These are phyloP conservation scores for Tardiomyces depauwii DNA, from an alignment of 1,139 yeast species.

Conservation along the genomic window DNA sequence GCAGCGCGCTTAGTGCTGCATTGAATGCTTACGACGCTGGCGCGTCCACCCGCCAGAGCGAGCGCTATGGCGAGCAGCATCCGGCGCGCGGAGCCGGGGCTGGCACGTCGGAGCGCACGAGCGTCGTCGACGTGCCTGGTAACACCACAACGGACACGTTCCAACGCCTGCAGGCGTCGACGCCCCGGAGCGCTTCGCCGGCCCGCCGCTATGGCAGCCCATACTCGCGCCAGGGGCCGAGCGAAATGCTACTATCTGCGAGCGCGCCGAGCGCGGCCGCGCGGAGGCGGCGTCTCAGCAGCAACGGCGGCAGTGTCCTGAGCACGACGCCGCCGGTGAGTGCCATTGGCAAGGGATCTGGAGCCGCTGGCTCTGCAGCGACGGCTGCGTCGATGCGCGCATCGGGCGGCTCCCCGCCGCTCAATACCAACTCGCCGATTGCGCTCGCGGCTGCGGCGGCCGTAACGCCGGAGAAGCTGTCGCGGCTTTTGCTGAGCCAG, in stretches of 20 bases:
- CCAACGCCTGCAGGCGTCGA: background rate
- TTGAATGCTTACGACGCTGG: background rate
- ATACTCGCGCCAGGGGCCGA: background rate
- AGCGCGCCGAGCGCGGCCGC: background rate
- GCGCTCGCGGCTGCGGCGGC: constrained; percentile 83
- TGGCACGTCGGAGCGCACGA: background rate
- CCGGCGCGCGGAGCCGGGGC: background rate
- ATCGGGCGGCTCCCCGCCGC: constrained; percentile 15
- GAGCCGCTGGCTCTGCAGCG: background rate
- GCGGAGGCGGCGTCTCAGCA: background rate
- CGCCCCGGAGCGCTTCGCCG: background rate
- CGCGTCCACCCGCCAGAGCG: no score
- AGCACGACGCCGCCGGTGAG: background rate
- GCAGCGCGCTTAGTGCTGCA: background rate
- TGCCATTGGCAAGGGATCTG: background rate
- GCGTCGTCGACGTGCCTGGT: background rate
- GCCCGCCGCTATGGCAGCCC: background rate
- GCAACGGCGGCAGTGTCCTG: background rate
- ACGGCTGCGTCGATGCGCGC: background rate
- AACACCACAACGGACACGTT: background rate
- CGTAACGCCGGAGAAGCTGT: constrained; percentile 72
- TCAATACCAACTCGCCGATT: constrained; percentile 74
- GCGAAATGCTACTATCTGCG: background rate
- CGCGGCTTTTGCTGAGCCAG: constrained; percentile 52
- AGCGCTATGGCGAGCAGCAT: background rate